Conservation (phyloP, 345 rosid species). For the Murraya koenigii region DNA sequence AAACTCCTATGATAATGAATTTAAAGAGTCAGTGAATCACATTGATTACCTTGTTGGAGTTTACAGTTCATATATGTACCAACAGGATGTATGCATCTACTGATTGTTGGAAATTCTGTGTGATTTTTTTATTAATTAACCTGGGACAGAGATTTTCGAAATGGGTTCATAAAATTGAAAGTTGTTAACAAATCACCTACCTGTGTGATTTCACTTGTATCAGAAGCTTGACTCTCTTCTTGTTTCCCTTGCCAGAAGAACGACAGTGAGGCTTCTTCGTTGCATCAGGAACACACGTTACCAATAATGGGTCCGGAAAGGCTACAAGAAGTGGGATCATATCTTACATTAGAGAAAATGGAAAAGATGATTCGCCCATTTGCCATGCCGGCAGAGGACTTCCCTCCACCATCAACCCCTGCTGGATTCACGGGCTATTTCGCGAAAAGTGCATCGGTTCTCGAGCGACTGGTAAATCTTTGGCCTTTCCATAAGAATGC, state of each 20-base stretch:
- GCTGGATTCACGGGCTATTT: conserved; percentile 97
- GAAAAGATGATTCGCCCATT: conserved; percentile 91
- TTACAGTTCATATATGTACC: not conserved
- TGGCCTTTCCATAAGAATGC: conserved; percentile 73
- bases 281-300: conserved; percentile 90
- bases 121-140: not conserved
- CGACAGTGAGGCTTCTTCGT: conserved; percentile 58
- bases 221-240: not conserved
- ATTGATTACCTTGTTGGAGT: not conserved
- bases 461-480: conserved; percentile 71
- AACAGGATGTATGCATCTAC: not conserved
- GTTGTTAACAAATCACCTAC: not conserved
- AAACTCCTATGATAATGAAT: not conserved
- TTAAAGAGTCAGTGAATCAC: not conserved
- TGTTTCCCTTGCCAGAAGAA: conserved; percentile 47
- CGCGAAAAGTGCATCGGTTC: conserved; percentile 89
- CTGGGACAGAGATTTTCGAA: not conserved
- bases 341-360: conserved; percentile 84
- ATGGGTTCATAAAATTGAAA: not conserved
- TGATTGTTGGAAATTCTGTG: not conserved
- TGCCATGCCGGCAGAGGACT: conserved; percentile 98
- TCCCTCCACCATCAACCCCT: conserved; percentile 86
- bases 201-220: not conserved
- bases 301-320: conserved; percentile 99
- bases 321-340: conserved; percentile 85